These are phyloP conservation scores for Collybiopsis confluens DNA, from an alignment of 768 basidiomycete genomes.

Conservation along the genomic window DNA sequence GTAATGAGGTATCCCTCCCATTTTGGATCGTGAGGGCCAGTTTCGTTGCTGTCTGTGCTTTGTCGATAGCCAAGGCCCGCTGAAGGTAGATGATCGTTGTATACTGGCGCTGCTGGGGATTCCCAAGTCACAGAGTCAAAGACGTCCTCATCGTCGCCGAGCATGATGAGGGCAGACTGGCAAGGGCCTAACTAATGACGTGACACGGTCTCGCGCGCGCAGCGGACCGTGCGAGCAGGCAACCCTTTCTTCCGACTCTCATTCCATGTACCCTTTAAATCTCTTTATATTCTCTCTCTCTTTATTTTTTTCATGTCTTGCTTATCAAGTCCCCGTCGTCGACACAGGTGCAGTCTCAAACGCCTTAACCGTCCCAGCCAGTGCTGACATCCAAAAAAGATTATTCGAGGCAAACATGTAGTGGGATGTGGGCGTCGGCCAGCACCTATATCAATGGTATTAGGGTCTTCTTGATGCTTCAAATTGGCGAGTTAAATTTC, in stretches of 20 bases:
- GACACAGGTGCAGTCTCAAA: conserved; percentile 46
- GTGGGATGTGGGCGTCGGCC: conserved; percentile 86
- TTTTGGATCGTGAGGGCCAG: conserved; percentile 76
- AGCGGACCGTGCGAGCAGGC: too few relatives aligned
- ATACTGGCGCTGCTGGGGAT: conserved; percentile 54
- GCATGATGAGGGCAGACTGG: conserved; percentile 43
- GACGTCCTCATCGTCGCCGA: conserved; percentile 83
- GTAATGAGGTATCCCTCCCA: conserved; percentile 88
- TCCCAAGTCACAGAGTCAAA: conserved; percentile 94
- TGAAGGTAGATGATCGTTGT: conserved; percentile 37
- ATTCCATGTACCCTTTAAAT: neutral
- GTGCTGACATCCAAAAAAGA: conserved; percentile 31
- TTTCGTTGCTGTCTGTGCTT: conserved; percentile 66
- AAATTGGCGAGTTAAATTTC: conserved; percentile 6
- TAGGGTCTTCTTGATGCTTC: conserved; percentile 11
- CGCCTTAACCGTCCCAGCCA: too few relatives aligned
- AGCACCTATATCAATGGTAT: conserved; percentile 82
- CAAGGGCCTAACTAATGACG: neutral
- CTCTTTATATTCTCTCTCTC: conserved; percentile 28
- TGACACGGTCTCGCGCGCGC: conserved; percentile 2
- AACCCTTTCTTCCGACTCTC: conserved; percentile 2
- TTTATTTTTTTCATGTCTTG: conserved; percentile 31
- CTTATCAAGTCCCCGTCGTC: conserved; percentile 61
- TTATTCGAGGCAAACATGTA: conserved; percentile 86
- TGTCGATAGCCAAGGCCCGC: conserved; percentile 78